These are phyloP conservation scores for Dysphania ambrosioides DNA, from an alignment of 148 eudicot species.

Conservation along the genomic window DNA sequence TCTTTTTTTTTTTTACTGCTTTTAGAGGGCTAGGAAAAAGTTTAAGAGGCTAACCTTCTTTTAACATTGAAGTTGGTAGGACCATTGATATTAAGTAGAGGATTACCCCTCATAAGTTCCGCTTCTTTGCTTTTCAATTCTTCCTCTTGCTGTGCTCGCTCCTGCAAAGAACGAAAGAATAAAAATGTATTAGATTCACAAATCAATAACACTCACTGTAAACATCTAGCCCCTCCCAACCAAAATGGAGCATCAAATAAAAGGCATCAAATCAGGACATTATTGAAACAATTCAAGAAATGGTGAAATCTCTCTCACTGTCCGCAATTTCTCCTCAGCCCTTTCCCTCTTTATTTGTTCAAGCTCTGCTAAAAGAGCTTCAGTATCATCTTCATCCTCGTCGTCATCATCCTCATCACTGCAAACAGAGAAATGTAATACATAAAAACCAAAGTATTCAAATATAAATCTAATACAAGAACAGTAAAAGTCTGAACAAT, in stretches of 20 bases:
- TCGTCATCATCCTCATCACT: slow-evolving; percentile 83
- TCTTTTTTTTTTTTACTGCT: no score
- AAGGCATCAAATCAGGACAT: background rate
- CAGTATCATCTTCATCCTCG: slow-evolving; percentile 92
- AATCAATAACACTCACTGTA: no score
- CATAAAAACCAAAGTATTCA: background rate
- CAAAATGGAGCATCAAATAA: background rate
- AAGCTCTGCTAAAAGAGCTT: slow-evolving; percentile 94
- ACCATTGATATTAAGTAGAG: slow-evolving; percentile 64
- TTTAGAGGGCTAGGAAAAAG: background rate
- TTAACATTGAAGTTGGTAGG: slow-evolving; percentile 85
- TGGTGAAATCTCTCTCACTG: slow-evolving; percentile 28
- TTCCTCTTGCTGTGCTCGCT: slow-evolving; percentile 66
- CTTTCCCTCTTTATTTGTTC: slow-evolving; percentile 86
- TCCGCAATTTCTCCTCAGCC: slow-evolving; percentile 80
- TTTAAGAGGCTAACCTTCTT: slow-evolving; percentile 56
- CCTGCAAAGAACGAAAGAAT: slow-evolving; percentile 38
- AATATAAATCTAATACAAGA: background rate
- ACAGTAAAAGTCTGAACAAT: background rate
- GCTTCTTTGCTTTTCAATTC: slow-evolving; percentile 89
- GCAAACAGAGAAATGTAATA: background rate
- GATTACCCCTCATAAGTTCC: slow-evolving; percentile 83
- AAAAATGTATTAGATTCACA: no score
- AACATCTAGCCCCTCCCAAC: no score
- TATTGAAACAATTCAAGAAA: background rate